Evolutionary conservation across 2,329 filamentous ascomycete species (phyloP).

Genomic region (Colletotrichum chlorophyti): DNA sequence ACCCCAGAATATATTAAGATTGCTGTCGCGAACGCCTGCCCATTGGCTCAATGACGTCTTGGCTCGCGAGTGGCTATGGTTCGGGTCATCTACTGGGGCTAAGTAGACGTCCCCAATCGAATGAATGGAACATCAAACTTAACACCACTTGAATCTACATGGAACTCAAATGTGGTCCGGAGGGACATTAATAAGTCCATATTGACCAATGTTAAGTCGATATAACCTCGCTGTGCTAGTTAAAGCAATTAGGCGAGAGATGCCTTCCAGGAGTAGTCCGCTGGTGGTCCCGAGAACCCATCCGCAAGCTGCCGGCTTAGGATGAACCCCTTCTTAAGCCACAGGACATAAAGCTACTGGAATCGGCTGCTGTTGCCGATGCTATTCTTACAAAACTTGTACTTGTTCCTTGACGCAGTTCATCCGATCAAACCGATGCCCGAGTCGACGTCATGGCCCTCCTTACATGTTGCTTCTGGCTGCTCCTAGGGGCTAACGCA

Average conservation of each 20-base stretch:
- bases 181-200: no score
- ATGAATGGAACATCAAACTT: no score
- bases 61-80: slow-evolving; percentile 1
- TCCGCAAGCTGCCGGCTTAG: background rate
- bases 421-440: slow-evolving; percentile 2
- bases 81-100: background rate
- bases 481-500: slow-evolving; percentile 1
- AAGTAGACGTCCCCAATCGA: background rate
- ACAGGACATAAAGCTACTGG: slow-evolving; percentile 1
- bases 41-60: slow-evolving; percentile 9
- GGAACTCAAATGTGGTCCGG: no score
- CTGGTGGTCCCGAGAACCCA: background rate
- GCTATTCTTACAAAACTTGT: background rate
- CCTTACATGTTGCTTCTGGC: slow-evolving; percentile 6
- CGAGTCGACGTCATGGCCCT: slow-evolving; percentile 11
- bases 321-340: background rate
- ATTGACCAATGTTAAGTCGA: no score
- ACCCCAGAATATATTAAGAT: slow-evolving; percentile 11
- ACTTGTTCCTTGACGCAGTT: background rate
- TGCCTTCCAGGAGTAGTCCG: background rate
- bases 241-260: no score
- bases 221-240: no score
- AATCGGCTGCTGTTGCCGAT: background rate
- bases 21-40: background rate
- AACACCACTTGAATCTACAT: no score